phyloP scores from a whole-genome alignment of 2,329 filamentous ascomycete species.

The Ramularia endophylla region DNA sequence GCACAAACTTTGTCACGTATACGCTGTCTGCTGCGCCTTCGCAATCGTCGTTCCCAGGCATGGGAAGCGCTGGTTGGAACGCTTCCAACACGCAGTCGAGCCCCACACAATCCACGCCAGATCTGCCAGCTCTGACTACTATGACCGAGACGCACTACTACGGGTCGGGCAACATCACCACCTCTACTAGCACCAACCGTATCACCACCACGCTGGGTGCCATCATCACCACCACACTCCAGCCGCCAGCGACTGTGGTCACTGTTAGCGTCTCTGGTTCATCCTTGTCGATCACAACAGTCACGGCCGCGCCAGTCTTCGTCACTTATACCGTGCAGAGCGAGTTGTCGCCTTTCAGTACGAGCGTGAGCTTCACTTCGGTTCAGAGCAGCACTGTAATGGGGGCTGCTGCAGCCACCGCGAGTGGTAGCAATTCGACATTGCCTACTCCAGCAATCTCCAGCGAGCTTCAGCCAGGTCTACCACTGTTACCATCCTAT shows the following conservation, averaged over 20 bases:
- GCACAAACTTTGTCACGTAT: constrained; percentile 23
- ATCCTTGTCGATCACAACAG: constrained; percentile 2
- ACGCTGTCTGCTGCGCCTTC: constrained; percentile 16
- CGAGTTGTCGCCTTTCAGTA: constrained; percentile 4
- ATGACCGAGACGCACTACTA: constrained; percentile 22
- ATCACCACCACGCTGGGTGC: constrained; percentile 24
- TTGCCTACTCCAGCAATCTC: not conserved
- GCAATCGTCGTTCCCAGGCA: constrained; percentile 19
- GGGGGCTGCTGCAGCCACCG: constrained; percentile 1
- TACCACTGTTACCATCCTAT: too few species aligned
- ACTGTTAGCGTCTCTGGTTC: constrained; percentile 2
- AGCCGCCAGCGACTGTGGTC: constrained; percentile 3
- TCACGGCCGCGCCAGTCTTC: constrained; percentile 3
- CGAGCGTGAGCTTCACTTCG: constrained; percentile 11
- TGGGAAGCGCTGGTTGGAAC: constrained; percentile 26
- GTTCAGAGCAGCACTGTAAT: not conserved
- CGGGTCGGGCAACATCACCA: constrained; percentile 21
- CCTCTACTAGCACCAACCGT: constrained; percentile 21
- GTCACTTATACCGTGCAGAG: constrained; percentile 12
- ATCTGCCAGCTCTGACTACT: constrained; percentile 7
- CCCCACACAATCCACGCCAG: not conserved
- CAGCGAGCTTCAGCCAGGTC: not conserved
- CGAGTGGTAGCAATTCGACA: not conserved
- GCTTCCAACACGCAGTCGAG: constrained; percentile 9
- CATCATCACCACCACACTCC: constrained; percentile 12